Evolutionary conservation across 1,284 basidiomycete species (phyloP).

Genomic region (Tilletia walkeri): DNA sequence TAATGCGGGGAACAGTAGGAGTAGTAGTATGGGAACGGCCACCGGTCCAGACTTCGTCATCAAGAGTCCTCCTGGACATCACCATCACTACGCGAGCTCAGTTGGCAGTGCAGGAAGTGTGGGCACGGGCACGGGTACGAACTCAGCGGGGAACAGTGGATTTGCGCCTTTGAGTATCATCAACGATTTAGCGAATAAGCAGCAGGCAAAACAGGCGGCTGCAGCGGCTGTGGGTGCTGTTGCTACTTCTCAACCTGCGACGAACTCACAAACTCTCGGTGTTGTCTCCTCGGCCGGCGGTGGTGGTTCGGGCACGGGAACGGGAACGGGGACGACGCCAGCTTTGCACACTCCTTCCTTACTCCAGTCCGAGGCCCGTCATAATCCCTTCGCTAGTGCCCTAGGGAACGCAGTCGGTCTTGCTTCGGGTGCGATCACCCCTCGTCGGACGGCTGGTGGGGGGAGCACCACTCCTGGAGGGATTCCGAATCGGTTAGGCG

Average conservation of each 20-base stretch:
- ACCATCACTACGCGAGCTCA: not conserved
- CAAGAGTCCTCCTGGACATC: not conserved
- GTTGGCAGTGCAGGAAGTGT: not conserved
- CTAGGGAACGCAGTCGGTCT: not conserved
- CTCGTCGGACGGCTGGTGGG: not conserved
- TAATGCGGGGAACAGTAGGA: not conserved
- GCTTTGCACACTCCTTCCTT: not conserved
- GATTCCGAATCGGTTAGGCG: not conserved
- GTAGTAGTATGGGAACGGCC: not conserved
- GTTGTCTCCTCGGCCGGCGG: not conserved
- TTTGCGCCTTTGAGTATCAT: slow-evolving; percentile 52
- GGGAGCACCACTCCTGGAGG: slow-evolving; percentile 6
- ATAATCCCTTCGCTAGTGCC: slow-evolving; percentile 4
- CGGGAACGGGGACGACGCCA: not conserved
- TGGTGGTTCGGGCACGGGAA: not conserved
- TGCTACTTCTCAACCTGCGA: too few relatives aligned
- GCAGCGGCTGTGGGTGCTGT: not conserved
- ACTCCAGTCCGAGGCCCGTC: not conserved
- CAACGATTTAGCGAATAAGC: slow-evolving; percentile 42
- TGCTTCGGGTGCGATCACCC: not conserved
- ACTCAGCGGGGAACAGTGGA: not conserved
- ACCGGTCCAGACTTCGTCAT: not conserved
- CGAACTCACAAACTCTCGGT: too few relatives aligned
- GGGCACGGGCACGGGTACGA: not conserved
- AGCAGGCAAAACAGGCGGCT: slow-evolving; percentile 7